Evolutionary conservation across 257 asterid genomes (phyloP).

Genomic region (Henckelia pumila): DNA sequence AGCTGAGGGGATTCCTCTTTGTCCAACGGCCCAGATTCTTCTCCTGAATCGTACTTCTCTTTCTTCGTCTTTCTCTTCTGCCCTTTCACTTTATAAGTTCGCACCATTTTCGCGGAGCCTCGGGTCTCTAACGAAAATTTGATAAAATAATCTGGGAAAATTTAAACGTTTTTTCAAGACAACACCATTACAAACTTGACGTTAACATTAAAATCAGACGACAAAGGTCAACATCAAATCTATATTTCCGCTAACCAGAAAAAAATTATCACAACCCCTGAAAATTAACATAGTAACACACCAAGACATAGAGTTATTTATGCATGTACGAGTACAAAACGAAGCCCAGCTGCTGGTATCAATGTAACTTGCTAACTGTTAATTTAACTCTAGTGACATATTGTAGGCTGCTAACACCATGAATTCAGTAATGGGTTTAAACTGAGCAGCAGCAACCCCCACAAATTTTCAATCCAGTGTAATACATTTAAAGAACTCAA

Average conservation of each 20-base stretch:
- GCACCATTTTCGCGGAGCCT: slow-evolving; percentile 31
- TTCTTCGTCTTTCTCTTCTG: slow-evolving; percentile 51
- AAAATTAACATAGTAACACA: not conserved
- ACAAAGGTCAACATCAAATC: not conserved
- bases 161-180: not conserved
- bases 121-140: not conserved
- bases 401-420: no score
- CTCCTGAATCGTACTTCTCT: slow-evolving; percentile 46
- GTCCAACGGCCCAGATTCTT: slow-evolving; percentile 27
- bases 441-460: not conserved
- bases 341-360: no score
- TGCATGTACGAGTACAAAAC: no score
- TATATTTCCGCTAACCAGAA: not conserved
- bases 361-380: no score
- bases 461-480: not conserved
- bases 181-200: not conserved
- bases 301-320: not conserved
- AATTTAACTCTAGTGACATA: no score
- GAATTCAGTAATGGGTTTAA: not conserved
- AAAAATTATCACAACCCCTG: not conserved
- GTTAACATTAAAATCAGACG: not conserved
- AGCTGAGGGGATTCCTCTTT: slow-evolving; percentile 12
- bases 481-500: no score
- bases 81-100: slow-evolving; percentile 50
- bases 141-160: not conserved